Conservation (phyloP, 176 grass and related monocot species). For the Hordeum vulgare region MorexV3_pseudomolecules_assembly NC_058520.1:3141106-3141605, state of each 20-base stretch:
- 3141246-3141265: too few relatives aligned
- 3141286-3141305: too few relatives aligned
- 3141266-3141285: too few relatives aligned
- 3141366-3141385: too few relatives aligned
- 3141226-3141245: not conserved
- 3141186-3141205: not conserved
- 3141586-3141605: conserved; percentile 88
- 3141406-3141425: not conserved
- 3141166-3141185: not conserved
- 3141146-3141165: not conserved
- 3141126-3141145: conserved; percentile 13
- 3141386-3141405: too few relatives aligned
- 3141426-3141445: not conserved
- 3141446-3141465: not conserved
- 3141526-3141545: conserved; percentile 44
- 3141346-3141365: too few relatives aligned
- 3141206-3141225: conserved; percentile 3
- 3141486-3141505: not conserved
- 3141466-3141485: not conserved
- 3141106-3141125: conserved; percentile 5
- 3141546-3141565: conserved; percentile 95
- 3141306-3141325: too few relatives aligned
- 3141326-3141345: too few relatives aligned
- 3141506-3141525: conserved; percentile 6
- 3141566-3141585: conserved; percentile 99